A percentile compares a stretch with the other conserved stretches of the same genome.
These are phyloP conservation scores for Hanseniaspora valbyensis DNA, from an alignment of 805 yeast genomes.

Conservation along the genomic window DNA sequence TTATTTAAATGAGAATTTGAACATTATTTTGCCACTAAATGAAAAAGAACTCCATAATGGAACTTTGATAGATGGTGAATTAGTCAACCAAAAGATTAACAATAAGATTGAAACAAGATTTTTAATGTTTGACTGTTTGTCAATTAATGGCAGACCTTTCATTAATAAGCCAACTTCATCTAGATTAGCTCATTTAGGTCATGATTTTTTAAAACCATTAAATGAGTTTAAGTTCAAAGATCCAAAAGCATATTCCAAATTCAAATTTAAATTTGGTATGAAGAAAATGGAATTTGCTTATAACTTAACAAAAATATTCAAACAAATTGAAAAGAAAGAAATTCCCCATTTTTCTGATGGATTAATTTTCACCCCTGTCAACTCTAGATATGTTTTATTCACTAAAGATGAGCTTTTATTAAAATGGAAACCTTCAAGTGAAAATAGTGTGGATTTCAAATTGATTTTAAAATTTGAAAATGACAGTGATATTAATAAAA, in stretches of 20 bases:
- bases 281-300: conserved; percentile 81
- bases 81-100: conserved; percentile 57
- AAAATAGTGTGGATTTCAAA: conserved; percentile 84
- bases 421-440: conserved; percentile 97
- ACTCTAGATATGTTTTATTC: conserved; percentile 75
- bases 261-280: conserved; percentile 78
- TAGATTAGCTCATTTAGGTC: conserved; percentile 76
- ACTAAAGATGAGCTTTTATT: conserved; percentile 68
- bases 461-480: conserved; percentile 34
- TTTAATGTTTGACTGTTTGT: conserved; percentile 83
- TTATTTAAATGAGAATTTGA: conserved; percentile 68
- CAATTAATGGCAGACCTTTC: conserved; percentile 63
- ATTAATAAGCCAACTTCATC: conserved; percentile 64
- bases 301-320: conserved; percentile 62
- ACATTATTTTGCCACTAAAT: conserved; percentile 52
- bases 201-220: conserved; percentile 72
- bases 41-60: conserved; percentile 61
- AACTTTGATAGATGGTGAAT: conserved; percentile 86
- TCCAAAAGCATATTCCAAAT: conserved; percentile 63
- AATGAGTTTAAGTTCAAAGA: conserved; percentile 52
- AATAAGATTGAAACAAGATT: conserved; percentile 59
- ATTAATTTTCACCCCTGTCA: conserved; percentile 81
- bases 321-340: conserved; percentile 44
- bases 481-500: conserved; percentile 23
- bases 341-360: conserved; percentile 90